Evolutionary conservation across 805 yeast species (phyloP).

Genomic region (Yarrowia deformans): DNA sequence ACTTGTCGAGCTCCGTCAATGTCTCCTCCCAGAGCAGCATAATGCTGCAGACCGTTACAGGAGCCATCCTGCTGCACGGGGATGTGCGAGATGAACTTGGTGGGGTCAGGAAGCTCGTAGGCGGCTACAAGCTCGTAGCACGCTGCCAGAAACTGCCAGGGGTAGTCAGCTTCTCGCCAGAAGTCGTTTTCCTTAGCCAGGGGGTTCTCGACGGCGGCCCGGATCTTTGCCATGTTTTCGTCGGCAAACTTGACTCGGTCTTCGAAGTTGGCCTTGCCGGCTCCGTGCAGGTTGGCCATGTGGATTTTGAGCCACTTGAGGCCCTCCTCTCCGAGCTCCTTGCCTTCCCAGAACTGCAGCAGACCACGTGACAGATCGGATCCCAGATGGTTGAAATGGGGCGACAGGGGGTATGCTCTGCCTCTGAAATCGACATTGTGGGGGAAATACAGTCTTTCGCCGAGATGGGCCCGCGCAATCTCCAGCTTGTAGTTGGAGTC

Average conservation of each 20-base stretch:
- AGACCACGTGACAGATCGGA: conserved; percentile 66
- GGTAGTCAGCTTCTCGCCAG: conserved; percentile 68
- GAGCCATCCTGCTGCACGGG: conserved; percentile 75
- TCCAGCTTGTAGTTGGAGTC: conserved; percentile 93
- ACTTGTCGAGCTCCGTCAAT: conserved; percentile 69
- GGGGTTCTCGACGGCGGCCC: conserved; percentile 59
- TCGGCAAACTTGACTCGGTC: conserved; percentile 61
- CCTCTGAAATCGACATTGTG: conserved; percentile 72
- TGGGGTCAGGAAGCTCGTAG: conserved; percentile 57
- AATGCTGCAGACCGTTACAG: conserved; percentile 72
- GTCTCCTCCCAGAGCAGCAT: conserved; percentile 76
- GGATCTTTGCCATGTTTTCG: conserved; percentile 55
- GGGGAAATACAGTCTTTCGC: conserved; percentile 66
- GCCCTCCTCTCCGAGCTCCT: conserved; percentile 60
- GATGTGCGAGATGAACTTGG: conserved; percentile 57
- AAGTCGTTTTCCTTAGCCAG: conserved; percentile 53
- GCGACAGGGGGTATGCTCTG: conserved; percentile 68
- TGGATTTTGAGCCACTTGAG: conserved; percentile 68
- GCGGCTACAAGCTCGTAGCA: conserved; percentile 64
- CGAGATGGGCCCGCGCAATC: conserved; percentile 89
- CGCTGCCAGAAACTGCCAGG: conserved; percentile 68
- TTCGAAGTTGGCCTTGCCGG: conserved; percentile 61
- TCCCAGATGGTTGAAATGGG: conserved; percentile 69
- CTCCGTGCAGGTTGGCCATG: conserved; percentile 65
- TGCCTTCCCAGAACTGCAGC: conserved; percentile 66